Percentiles rank a stretch among this genome's conserved stretches.
Conservation (phyloP, 2,329 filamentous ascomycete species). For the Trichothecium roseum region DNA sequence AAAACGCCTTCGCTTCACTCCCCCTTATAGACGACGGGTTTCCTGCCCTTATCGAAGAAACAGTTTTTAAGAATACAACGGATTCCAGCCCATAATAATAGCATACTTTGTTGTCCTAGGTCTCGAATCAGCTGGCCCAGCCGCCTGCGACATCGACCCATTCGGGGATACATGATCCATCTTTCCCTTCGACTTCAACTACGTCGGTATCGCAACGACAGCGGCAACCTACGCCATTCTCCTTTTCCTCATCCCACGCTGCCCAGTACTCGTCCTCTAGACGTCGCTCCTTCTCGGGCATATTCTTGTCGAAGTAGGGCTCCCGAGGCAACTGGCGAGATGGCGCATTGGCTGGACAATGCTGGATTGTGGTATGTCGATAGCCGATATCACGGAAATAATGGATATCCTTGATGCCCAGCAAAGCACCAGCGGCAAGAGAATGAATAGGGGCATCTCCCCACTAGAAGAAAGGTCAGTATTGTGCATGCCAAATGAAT, state of each 20-base stretch:
- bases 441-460: slow-evolving; percentile 98
- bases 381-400: slow-evolving; percentile 99
- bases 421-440: slow-evolving; percentile 80
- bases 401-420: slow-evolving; percentile 76
- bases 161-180: slow-evolving; percentile 86
- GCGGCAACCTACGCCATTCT: slow-evolving; percentile 93
- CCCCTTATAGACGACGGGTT: too few relatives aligned
- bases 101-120: neutral
- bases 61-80: too few relatives aligned
- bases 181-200: slow-evolving; percentile 93
- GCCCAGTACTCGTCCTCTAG: slow-evolving; percentile 98
- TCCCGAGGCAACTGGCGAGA: slow-evolving; percentile 71
- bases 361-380: slow-evolving; percentile 95
- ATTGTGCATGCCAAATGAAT: slow-evolving; percentile 2
- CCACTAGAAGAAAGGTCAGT: slow-evolving; percentile 52
- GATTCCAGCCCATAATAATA: too few relatives aligned
- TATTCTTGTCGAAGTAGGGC: slow-evolving; percentile 75
- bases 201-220: slow-evolving; percentile 97
- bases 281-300: slow-evolving; percentile 65
- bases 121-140: slow-evolving; percentile 49
- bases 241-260: slow-evolving; percentile 72
- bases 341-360: slow-evolving; percentile 93
- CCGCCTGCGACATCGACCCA: slow-evolving; percentile 97
- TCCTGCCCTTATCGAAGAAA: too few relatives aligned
- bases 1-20: too few relatives aligned